Base-by-base conservation (phyloP, 768 basidiomycete genomes). In the Cytidiella melzeri region DNA sequence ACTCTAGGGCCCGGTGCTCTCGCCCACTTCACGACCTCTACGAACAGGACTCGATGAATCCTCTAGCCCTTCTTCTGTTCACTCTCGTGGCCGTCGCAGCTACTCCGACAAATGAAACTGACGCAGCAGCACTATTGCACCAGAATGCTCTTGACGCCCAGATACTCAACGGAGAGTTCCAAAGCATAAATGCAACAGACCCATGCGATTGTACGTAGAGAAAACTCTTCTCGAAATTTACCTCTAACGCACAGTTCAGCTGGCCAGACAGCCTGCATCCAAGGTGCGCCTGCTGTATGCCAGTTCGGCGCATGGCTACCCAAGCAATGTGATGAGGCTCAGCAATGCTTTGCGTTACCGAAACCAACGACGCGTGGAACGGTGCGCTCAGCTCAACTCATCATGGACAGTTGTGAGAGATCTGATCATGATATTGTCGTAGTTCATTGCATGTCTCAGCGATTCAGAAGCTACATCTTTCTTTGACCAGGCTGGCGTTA, bases 361-460 rank as follows among this genome's bases (percentile, higher is more conserved):
- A 67, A 69, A 5, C 49, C 73, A 13, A 66, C 58, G 4, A 56
- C 63, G 27, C 50, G 61, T 5, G 81, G 81, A 47, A 72, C 72
- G 1, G 80, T 82, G 55, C 44, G 75, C 61, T n/a, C n/a, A 27
- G 50, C 12, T 5, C 18, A 21, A 21, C 21, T 28, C 12, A 26
- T 25, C 24, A 41, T 20, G 41, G 3, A 3, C 38, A 4, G 37
- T 21, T n/a, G n/a, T n/a, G n/a, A n/a, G n/a, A n/a, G n/a, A n/a
- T n/a, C n/a, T n/a, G n/a, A n/a, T n/a, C n/a, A n/a, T n/a, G n/a
- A n/a, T n/a, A n/a, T n/a, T n/a, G n/a, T n/a, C 34, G 1, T 48
- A 81, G 79, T 60, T 62, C 26, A 51, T 82, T n/a, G 64, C 68
- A 1, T 84, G 81, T 64, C 78, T 79, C 3, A 77, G 73, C 54